These are phyloP conservation scores for Jackrogersella multiformis DNA, from an alignment of 495 filamentous ascomycete genomes.

Conservation along the genomic window DNA sequence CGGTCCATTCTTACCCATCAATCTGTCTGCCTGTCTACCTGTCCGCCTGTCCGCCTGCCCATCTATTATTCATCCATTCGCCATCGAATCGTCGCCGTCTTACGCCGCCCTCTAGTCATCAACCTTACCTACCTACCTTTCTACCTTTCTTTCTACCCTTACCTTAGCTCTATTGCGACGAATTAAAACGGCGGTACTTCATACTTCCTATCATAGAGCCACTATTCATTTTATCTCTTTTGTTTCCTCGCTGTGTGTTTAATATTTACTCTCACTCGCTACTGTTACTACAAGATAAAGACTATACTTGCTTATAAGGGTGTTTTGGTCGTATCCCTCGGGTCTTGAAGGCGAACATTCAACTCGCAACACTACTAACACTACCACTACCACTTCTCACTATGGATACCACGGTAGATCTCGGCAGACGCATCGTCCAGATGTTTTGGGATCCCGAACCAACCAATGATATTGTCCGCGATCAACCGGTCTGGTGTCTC, in stretches of 20 bases:
- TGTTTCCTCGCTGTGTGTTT: not conserved
- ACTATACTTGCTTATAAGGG: not conserved
- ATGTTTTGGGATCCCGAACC: conserved; percentile 97
- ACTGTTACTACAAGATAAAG: conserved; percentile 5
- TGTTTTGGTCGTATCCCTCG: conserved; percentile 7
- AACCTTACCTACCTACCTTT: not conserved
- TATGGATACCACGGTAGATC: conserved; percentile 56
- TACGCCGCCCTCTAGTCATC: conserved; percentile 8
- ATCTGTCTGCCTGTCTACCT: too few species aligned
- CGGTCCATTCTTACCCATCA: conserved; percentile 3
- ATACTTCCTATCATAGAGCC: not conserved
- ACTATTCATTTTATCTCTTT: not conserved
- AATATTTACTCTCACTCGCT: not conserved
- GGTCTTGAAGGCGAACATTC: not conserved
- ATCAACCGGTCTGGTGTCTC: conserved; percentile 85
- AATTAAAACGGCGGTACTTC: not conserved
- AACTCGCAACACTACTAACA: not conserved
- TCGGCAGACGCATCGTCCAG: conserved; percentile 80
- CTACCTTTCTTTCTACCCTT: not conserved
- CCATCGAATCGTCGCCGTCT: conserved; percentile 5
- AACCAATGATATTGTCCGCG: conserved; percentile 75
- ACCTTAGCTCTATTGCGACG: not conserved
- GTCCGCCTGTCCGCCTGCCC: too few species aligned
- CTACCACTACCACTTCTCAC: conserved; percentile 10
- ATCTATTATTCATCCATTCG: not conserved